Base-by-base conservation (phyloP, 371 early-diverging fungal species). In the Vairimorpha ceranae region DNA sequence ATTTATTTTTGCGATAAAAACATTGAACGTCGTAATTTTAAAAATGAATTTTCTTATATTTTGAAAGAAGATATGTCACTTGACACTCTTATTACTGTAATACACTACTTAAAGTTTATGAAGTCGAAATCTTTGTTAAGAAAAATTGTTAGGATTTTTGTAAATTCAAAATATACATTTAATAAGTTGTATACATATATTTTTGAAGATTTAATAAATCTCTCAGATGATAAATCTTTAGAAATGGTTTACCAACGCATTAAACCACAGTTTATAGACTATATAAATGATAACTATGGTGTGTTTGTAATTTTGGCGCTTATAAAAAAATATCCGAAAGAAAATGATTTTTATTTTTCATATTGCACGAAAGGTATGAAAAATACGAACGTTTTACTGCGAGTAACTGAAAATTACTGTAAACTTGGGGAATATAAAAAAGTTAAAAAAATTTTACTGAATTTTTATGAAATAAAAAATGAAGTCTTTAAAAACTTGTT, bases 251-350 rank as follows among this genome's bases (percentile, higher is more conserved):
- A 65, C 67, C 15, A 67, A 21, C 56, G 21, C 17, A 70, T 82
- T 1, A 59, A 67, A 60, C 33, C 51, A n/a, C 41, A 48, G 10
- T 41, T 72, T 29, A 41, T 45, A n/a, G 75, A 75, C 3, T 43
- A 80, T 2, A 69, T 65, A n/a, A 60, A 56, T n/a, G 72, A 72
- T 33, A 48, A 41, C 61, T 51, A 67, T 32, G 76, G 59, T 14
- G 75, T 72, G 54, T 82, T 77, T 68, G 74, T 82, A 35, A 70
- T 82, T 21, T 67, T 72, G 35, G 51, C 29, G 19, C 67, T 79
- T 54, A 72, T 82, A 29, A 36, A 59, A 15, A 43, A 58, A 14
- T 72, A 70, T 54, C 14, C 33, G 4, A 33, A 68, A 35, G 51
- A 60, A 35, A 67, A 46, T 17, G 63, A 67, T 21, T 72, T 68